A percentile compares a stretch with the other conserved stretches of the same genome.
These are phyloP conservation scores for Groenewaldozyma salmanticensis DNA, from an alignment of 805 yeast species.

Conservation along the genomic window DNA sequence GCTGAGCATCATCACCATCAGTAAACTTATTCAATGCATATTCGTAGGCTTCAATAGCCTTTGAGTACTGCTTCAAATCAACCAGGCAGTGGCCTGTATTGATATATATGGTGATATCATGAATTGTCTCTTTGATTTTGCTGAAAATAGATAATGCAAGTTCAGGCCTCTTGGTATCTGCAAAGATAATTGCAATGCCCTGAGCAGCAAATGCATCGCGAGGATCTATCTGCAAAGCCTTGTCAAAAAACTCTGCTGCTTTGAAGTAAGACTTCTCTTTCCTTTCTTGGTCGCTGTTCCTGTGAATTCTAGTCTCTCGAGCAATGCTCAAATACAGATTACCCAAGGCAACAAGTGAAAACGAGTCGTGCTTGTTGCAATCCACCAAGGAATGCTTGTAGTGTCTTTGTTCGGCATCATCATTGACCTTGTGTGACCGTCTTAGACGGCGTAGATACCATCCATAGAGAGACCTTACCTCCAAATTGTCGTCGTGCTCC, in stretches of 20 bases:
- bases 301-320: constrained; percentile 50
- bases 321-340: constrained; percentile 77
- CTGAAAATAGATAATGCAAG: constrained; percentile 79
- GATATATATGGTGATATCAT: constrained; percentile 71
- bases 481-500: constrained; percentile 52
- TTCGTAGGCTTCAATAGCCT: constrained; percentile 82
- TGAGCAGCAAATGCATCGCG: constrained; percentile 93
- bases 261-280: constrained; percentile 67
- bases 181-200: constrained; percentile 88
- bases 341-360: constrained; percentile 83
- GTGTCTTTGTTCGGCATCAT: constrained; percentile 59
- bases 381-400: constrained; percentile 78
- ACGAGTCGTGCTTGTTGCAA: constrained; percentile 72
- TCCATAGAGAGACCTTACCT: constrained; percentile 82
- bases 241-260: constrained; percentile 87
- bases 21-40: constrained; percentile 58
- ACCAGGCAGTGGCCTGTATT: constrained; percentile 82
- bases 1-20: constrained; percentile 53
- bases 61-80: constrained; percentile 71
- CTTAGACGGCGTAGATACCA: constrained; percentile 56
- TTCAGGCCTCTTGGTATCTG: constrained; percentile 61
- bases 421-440: constrained; percentile 37
- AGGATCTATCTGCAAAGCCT: constrained; percentile 76
- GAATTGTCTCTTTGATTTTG: constrained; percentile 81
- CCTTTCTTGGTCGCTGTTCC: constrained; percentile 43